Percentiles rank a stretch among this genome's conserved stretches.
These are phyloP conservation scores for Fraxinus paxiana DNA, from an alignment of 305 asterid species.

Conservation along the genomic window DNA sequence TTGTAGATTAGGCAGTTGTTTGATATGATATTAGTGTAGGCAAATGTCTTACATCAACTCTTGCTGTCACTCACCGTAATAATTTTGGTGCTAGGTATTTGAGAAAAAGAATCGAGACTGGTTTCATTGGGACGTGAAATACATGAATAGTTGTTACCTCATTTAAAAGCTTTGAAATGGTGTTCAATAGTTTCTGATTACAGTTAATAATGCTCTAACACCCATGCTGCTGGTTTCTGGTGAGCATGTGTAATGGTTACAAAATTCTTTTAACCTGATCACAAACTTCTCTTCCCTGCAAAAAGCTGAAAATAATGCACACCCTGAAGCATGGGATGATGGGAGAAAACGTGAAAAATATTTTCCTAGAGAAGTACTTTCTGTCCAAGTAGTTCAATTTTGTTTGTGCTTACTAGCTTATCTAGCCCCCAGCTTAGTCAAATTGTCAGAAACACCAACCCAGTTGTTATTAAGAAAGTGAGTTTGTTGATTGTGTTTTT, in stretches of 20 bases:
- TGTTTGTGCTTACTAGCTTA: slow-evolving; percentile 1
- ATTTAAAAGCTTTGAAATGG: not conserved
- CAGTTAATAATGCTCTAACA: not conserved
- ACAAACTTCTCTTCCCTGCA: not conserved
- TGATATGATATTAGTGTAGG: not conserved
- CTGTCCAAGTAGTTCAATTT: not conserved
- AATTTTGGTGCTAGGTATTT: not conserved
- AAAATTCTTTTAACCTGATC: not conserved
- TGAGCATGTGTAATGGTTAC: not conserved
- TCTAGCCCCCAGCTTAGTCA: not conserved
- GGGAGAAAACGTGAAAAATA: not conserved
- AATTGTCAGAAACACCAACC: not conserved
- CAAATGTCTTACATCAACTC: not conserved
- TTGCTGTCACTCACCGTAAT: not conserved
- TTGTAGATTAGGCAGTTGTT: not conserved
- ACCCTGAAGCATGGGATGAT: not conserved
- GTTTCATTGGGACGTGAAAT: not conserved
- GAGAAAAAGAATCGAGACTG: not conserved
- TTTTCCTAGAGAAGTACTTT: not conserved
- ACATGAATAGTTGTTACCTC: not conserved
- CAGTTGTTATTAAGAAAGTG: not conserved
- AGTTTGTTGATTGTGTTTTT: not conserved
- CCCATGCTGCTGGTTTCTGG: not conserved
- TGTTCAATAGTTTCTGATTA: not conserved
- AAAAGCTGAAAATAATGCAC: not conserved